Evolutionary conservation across 202 grass and related monocot species (phyloP).

Genomic region (Zizania palustris): DNA sequence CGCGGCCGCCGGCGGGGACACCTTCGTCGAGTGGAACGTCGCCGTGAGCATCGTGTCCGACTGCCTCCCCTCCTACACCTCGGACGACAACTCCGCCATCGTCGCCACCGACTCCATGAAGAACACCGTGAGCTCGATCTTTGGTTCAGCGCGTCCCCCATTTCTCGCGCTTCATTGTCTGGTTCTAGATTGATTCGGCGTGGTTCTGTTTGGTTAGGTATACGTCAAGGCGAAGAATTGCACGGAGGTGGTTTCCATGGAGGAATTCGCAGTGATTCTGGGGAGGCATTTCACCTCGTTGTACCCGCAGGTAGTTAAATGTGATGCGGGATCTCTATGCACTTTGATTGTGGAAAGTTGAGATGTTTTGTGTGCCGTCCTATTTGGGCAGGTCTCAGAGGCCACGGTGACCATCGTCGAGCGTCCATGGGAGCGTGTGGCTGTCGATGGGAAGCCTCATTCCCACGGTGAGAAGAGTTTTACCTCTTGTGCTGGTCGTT

Average conservation of each 20-base stretch:
- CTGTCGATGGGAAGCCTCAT: constrained; percentile 69
- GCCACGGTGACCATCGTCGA: constrained; percentile 68
- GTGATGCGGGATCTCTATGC: not conserved
- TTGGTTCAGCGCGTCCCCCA: not conserved
- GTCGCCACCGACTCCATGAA: constrained; percentile 95
- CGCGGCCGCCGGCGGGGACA: constrained; percentile 40
- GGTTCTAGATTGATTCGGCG: not conserved
- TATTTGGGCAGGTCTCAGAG: constrained; percentile 59
- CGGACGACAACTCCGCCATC: constrained; percentile 84
- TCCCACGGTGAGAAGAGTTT: constrained; percentile 65
- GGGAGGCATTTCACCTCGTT: constrained; percentile 72
- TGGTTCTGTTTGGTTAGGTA: constrained; percentile 40
- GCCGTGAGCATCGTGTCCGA: constrained; percentile 77
- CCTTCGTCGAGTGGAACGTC: constrained; percentile 85
- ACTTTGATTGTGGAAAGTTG: not conserved
- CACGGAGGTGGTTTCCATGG: constrained; percentile 69
- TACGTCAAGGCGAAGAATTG: constrained; percentile 95
- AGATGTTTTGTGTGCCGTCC: not conserved
- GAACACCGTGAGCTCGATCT: constrained; percentile 58
- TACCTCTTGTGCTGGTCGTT: not conserved
- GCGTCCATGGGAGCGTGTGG: constrained; percentile 91
- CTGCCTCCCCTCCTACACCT: constrained; percentile 81
- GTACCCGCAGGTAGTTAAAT: constrained; percentile 68
- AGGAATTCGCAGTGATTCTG: constrained; percentile 80
- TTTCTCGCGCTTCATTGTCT: not conserved